Conservation (phyloP, 2,329 filamentous ascomycete species). For the Colletotrichum tanaceti region DNA sequence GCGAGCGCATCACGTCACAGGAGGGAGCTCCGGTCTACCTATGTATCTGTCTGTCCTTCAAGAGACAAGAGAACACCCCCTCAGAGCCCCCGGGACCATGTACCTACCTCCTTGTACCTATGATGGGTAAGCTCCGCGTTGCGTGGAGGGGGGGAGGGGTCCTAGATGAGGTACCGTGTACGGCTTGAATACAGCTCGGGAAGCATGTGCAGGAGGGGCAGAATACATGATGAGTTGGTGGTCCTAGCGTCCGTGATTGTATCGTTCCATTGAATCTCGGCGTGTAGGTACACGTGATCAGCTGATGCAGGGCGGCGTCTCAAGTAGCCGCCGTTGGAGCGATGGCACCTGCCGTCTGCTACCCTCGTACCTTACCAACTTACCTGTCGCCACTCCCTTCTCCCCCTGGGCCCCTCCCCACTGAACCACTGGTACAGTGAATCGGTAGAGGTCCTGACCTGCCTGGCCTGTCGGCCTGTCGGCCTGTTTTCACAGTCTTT, state of each 20-base stretch:
- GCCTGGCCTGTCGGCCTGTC: no score
- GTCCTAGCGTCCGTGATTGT: slow-evolving; percentile 23
- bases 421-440: background rate
- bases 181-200: slow-evolving; percentile 20
- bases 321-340: slow-evolving; percentile 31
- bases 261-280: background rate
- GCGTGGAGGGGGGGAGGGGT: slow-evolving; percentile 35
- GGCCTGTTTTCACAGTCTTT: slow-evolving; percentile 6
- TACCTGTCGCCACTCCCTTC: no score
- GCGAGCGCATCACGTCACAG: background rate
- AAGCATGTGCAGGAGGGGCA: slow-evolving; percentile 40
- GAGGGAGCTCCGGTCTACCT: background rate
- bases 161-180: slow-evolving; percentile 22
- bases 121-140: slow-evolving; percentile 32
- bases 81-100: background rate
- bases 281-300: slow-evolving; percentile 13
- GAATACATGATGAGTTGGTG: slow-evolving; percentile 23
- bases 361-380: slow-evolving; percentile 32
- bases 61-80: background rate
- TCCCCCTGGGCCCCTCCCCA: no score
- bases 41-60: background rate
- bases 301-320: background rate
- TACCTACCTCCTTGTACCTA: no score
- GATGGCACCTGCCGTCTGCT: slow-evolving; percentile 11
- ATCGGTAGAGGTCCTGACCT: slow-evolving; percentile 5